Evolutionary conservation across 2,329 filamentous ascomycete genomes (phyloP).

Genomic region (Xylaria sp.): DNA sequence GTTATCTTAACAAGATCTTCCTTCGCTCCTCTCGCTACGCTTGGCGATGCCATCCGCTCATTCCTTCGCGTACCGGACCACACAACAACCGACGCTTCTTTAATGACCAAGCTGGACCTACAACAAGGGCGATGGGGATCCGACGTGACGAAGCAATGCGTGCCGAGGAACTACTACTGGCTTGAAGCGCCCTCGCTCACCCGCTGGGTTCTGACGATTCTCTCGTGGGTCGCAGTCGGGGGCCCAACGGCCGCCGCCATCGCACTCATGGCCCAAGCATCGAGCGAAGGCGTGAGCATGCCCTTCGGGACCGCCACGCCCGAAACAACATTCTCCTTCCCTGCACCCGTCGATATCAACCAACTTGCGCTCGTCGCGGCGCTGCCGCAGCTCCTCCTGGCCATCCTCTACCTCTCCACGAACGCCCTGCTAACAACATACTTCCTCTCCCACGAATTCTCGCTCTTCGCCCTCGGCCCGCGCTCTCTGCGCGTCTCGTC

Average conservation of each 20-base stretch:
- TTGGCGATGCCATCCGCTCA: conserved; percentile 50
- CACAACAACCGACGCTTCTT: conserved; percentile 54
- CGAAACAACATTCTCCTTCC: conserved; percentile 50
- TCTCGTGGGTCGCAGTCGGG: conserved; percentile 54
- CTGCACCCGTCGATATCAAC: conserved; percentile 42
- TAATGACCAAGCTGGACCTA: conserved; percentile 61
- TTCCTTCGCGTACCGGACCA: conserved; percentile 48
- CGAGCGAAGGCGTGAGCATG: conserved; percentile 47
- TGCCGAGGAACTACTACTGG: conserved; percentile 57
- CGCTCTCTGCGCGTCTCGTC: conserved; percentile 59
- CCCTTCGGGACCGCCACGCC: conserved; percentile 55
- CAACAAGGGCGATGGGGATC: conserved; percentile 57
- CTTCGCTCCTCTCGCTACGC: conserved; percentile 49
- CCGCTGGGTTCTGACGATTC: conserved; percentile 56
- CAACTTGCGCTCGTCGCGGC: conserved; percentile 54
- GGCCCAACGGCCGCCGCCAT: conserved; percentile 56
- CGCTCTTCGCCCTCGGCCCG: conserved; percentile 55
- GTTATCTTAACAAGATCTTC: conserved; percentile 42
- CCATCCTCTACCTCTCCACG: conserved; percentile 58
- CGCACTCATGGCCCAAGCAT: conserved; percentile 47
- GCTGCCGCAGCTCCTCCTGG: conserved; percentile 62
- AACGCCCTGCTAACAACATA: conserved; percentile 61
- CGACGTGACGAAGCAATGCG: conserved; percentile 58
- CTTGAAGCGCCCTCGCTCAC: conserved; percentile 55
- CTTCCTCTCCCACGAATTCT: conserved; percentile 63